Percentiles rank a stretch among this genome's conserved stretches.
These are phyloP conservation scores for Nothophoma quercina DNA, from an alignment of 2,329 filamentous ascomycete species.

Conservation along the genomic window DNA sequence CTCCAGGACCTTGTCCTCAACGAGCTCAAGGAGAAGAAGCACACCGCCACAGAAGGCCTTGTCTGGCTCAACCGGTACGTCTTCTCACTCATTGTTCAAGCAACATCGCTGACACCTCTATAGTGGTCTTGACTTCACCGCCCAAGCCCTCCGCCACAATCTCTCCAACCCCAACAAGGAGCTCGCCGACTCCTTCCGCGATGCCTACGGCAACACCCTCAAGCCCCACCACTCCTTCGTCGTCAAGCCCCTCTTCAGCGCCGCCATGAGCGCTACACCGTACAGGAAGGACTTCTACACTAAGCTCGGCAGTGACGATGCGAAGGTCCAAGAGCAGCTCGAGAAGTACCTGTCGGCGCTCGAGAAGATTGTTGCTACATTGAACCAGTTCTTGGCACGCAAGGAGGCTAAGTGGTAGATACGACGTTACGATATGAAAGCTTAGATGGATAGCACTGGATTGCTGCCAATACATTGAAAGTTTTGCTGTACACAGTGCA, in stretches of 20 bases:
- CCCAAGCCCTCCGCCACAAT: constrained; percentile 82
- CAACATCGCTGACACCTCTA: background rate
- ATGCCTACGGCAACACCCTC: constrained; percentile 83
- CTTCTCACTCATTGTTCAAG: constrained; percentile 15
- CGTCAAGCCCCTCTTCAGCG: constrained; percentile 89
- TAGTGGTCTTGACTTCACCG: constrained; percentile 94
- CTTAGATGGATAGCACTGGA: background rate
- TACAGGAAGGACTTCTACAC: constrained; percentile 93
- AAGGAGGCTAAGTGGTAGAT: constrained; percentile 46
- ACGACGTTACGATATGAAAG: constrained; percentile 2
- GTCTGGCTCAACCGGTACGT: constrained; percentile 87
- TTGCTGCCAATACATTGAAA: background rate
- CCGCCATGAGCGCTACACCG: constrained; percentile 91
- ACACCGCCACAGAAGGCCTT: constrained; percentile 86
- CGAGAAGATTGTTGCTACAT: constrained; percentile 78
- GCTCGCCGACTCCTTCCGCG: constrained; percentile 85
- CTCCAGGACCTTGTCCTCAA: constrained; percentile 85
- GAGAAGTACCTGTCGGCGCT: constrained; percentile 77
- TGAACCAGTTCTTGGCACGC: constrained; percentile 65
- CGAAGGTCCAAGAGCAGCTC: constrained; percentile 70
- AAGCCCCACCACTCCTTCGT: constrained; percentile 91
- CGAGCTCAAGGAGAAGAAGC: constrained; percentile 89
- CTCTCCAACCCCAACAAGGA: constrained; percentile 72
- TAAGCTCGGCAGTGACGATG: constrained; percentile 76
- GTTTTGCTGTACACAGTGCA: background rate